These are phyloP conservation scores for Pinguiococcus pyrenoidosus DNA, from an alignment of 108 stramenopile species.

Conservation along the genomic window DNA sequence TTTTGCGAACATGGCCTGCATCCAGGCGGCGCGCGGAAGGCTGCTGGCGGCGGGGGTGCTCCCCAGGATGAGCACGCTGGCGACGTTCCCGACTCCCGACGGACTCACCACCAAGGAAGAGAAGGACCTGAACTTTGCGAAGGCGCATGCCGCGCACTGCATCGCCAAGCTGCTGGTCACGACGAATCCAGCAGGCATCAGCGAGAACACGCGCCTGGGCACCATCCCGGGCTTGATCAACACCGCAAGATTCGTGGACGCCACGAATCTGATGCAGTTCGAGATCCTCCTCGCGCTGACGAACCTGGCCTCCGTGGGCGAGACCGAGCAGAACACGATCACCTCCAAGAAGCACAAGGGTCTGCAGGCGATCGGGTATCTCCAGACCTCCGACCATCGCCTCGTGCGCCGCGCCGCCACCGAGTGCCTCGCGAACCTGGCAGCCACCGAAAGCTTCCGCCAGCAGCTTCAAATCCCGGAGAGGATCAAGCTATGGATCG, in stretches of 20 bases:
- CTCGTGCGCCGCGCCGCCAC: slow-evolving; percentile 87
- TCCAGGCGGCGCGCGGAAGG: too few relatives aligned
- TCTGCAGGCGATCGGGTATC: slow-evolving; percentile 51
- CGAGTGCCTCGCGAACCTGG: slow-evolving; percentile 81
- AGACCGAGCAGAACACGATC: slow-evolving; percentile 70
- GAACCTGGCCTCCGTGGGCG: slow-evolving; percentile 69
- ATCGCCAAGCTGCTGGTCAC: slow-evolving; percentile 86
- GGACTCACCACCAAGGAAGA: not conserved
- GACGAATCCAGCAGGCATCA: slow-evolving; percentile 73
- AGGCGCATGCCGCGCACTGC: slow-evolving; percentile 67
- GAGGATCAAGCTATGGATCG: slow-evolving; percentile 71
- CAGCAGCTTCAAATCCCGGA: slow-evolving; percentile 52
- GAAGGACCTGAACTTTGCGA: too few relatives aligned
- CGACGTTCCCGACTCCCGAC: not conserved
- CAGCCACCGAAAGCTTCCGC: slow-evolving; percentile 59
- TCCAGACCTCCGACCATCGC: slow-evolving; percentile 84
- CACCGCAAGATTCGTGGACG: too few relatives aligned
- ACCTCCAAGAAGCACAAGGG: slow-evolving; percentile 58
- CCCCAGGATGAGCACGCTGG: slow-evolving; percentile 23
- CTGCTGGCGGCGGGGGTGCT: too few relatives aligned
- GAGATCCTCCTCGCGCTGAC: slow-evolving; percentile 83
- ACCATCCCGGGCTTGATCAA: too few relatives aligned
- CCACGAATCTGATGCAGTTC: slow-evolving; percentile 77
- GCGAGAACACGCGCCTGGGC: slow-evolving; percentile 67
- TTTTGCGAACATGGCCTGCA: too few relatives aligned